Percentiles rank a stretch among this genome's conserved stretches.
These are phyloP conservation scores for Stagonosporopsis tanaceti DNA, from an alignment of 2,329 filamentous ascomycete species.

Conservation along the genomic window DNA sequence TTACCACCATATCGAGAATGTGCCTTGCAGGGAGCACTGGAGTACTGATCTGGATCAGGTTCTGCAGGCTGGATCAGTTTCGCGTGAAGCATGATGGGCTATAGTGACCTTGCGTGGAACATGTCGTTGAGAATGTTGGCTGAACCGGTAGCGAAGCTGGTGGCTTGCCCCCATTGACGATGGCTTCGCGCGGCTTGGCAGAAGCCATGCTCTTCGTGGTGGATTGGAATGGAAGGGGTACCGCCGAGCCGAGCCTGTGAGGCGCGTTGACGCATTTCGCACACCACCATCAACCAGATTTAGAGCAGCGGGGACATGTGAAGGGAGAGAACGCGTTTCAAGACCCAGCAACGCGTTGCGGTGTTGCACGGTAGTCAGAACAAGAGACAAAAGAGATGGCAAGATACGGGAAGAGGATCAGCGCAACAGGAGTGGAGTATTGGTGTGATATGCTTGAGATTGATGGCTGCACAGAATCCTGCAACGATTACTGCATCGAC, in stretches of 20 bases:
- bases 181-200: slow-evolving; percentile 31
- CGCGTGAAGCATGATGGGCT: slow-evolving; percentile 37
- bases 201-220: slow-evolving; percentile 30
- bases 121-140: slow-evolving; percentile 34
- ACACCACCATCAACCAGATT: slow-evolving; percentile 13
- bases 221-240: slow-evolving; percentile 36
- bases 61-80: slow-evolving; percentile 33
- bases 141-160: slow-evolving; percentile 29
- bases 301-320: slow-evolving; percentile 17
- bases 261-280: slow-evolving; percentile 18
- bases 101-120: slow-evolving; percentile 40
- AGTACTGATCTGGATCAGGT: slow-evolving; percentile 36
- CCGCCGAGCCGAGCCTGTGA: slow-evolving; percentile 29
- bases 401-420: slow-evolving; percentile 6
- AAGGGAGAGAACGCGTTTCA: slow-evolving; percentile 20
- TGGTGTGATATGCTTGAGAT: slow-evolving; percentile 7
- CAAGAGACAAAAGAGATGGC: slow-evolving; percentile 15
- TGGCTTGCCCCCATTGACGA: slow-evolving; percentile 25
- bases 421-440: slow-evolving; percentile 7
- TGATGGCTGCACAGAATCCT: neutral
- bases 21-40: slow-evolving; percentile 47
- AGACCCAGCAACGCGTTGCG: slow-evolving; percentile 12
- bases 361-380: slow-evolving; percentile 20
- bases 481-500: neutral
- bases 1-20: slow-evolving; percentile 41